These are phyloP conservation scores for Rhizopus sp. DNA, from an alignment of 371 early-diverging fungal species.

Conservation along the genomic window DNA sequence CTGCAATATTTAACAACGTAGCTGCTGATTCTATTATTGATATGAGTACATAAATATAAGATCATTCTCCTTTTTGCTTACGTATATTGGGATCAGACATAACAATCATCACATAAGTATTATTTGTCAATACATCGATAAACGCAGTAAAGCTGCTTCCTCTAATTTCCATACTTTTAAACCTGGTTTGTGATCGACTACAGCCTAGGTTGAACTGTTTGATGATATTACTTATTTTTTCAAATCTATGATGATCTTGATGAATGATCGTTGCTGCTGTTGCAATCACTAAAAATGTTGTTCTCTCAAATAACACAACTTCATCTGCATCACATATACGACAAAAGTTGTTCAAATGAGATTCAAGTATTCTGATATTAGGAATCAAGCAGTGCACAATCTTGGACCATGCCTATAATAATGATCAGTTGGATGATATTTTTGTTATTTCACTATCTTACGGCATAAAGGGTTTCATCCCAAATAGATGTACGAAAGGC, in stretches of 20 bases:
- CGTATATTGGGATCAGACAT: slow-evolving; percentile 90
- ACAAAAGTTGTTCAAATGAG: slow-evolving; percentile 78
- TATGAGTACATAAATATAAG: not conserved
- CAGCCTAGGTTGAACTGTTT: slow-evolving; percentile 92
- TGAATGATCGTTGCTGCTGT: slow-evolving; percentile 63
- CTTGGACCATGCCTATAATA: slow-evolving; percentile 89
- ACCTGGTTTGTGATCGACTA: slow-evolving; percentile 76
- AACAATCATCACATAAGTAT: slow-evolving; percentile 93
- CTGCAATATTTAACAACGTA: slow-evolving; percentile 80
- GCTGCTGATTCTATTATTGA: slow-evolving; percentile 73
- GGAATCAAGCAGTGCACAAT: slow-evolving; percentile 95
- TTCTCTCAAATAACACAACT: slow-evolving; percentile 91
- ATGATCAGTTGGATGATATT: not conserved
- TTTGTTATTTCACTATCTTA: slow-evolving; percentile 21
- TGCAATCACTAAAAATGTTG: slow-evolving; percentile 94
- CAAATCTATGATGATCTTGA: slow-evolving; percentile 81
- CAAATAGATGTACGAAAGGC: slow-evolving; percentile 93
- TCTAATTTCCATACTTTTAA: slow-evolving; percentile 89
- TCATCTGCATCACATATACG: slow-evolving; percentile 89
- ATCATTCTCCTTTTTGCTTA: slow-evolving; percentile 48
- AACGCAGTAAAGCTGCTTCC: slow-evolving; percentile 83
- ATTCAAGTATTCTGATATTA: slow-evolving; percentile 81
- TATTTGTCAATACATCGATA: slow-evolving; percentile 90
- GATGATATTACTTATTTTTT: slow-evolving; percentile 92
- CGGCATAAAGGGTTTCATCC: slow-evolving; percentile 94